phyloP scores from a whole-genome alignment of 2,329 filamentous ascomycete species.

The Ilyonectria robusta region DNA sequence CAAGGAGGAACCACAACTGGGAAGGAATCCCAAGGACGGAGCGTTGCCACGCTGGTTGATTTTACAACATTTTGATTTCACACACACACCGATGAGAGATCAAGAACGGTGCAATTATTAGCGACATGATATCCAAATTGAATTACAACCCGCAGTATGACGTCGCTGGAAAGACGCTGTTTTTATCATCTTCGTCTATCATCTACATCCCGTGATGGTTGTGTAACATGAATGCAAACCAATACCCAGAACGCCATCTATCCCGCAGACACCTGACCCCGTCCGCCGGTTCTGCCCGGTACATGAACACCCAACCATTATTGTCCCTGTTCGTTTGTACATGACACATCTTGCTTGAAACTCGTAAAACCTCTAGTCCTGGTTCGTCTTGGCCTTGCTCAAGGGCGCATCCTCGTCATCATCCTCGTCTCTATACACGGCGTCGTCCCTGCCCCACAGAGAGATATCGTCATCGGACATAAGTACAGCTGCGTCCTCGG shows the following conservation, averaged over 20 bases:
- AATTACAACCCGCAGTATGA: slow-evolving; percentile 27
- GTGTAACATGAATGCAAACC: slow-evolving; percentile 17
- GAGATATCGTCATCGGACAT: slow-evolving; percentile 74
- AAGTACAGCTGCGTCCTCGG: slow-evolving; percentile 66
- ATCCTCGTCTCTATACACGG: slow-evolving; percentile 52
- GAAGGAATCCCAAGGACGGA: slow-evolving; percentile 19
- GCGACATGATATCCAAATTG: slow-evolving; percentile 43
- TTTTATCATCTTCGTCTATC: slow-evolving; percentile 22
- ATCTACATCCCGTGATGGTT: slow-evolving; percentile 10
- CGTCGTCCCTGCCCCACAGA: slow-evolving; percentile 64
- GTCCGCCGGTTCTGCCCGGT: background rate
- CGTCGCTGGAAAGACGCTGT: background rate
- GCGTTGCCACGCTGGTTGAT: slow-evolving; percentile 31
- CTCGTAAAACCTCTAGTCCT: slow-evolving; percentile 15
- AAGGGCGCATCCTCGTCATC: slow-evolving; percentile 48
- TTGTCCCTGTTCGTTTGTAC: slow-evolving; percentile 18
- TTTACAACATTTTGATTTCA: slow-evolving; percentile 3
- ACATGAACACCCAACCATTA: slow-evolving; percentile 17
- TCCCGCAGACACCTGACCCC: slow-evolving; percentile 10
- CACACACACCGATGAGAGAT: slow-evolving; percentile 6
- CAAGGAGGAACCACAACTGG: slow-evolving; percentile 20
- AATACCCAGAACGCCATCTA: slow-evolving; percentile 45
- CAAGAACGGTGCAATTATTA: slow-evolving; percentile 27
- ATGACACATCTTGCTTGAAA: slow-evolving; percentile 7
- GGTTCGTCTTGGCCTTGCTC: slow-evolving; percentile 28